A percentile compares a stretch with the other conserved stretches of the same genome.
Conservation (phyloP, 371 early-diverging fungal genomes). For the Rhizopus sp. region DNA sequence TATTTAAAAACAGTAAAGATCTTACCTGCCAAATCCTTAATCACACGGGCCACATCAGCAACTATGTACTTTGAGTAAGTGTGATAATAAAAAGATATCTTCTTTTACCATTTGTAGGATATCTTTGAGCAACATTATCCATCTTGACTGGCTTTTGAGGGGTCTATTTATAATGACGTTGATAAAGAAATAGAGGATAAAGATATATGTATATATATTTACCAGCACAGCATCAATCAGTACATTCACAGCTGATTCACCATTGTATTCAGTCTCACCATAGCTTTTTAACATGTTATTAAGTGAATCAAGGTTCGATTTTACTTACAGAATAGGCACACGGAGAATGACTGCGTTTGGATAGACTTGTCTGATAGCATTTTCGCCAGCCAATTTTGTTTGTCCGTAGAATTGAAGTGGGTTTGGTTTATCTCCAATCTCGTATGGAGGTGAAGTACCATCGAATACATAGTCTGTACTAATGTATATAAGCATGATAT, state of each 20-base stretch:
- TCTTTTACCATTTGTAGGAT: constrained; percentile 75
- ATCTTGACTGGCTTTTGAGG: constrained; percentile 47
- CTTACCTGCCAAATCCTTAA: constrained; percentile 60
- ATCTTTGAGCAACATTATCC: constrained; percentile 73
- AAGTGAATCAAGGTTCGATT: not conserved
- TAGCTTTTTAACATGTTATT: constrained; percentile 37
- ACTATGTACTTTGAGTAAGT: constrained; percentile 29
- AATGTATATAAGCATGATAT: constrained; percentile 72
- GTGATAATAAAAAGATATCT: no score
- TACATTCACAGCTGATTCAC: constrained; percentile 79
- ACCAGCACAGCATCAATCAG: constrained; percentile 68
- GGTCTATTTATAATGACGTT: constrained; percentile 20
- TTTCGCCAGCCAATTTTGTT: constrained; percentile 76
- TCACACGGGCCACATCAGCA: constrained; percentile 68
- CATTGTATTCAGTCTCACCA: constrained; percentile 65
- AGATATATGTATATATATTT: not conserved
- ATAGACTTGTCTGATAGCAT: constrained; percentile 58
- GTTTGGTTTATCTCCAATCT: constrained; percentile 66
- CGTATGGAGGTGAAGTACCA: constrained; percentile 79
- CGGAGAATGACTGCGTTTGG: constrained; percentile 70
- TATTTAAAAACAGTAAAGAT: not conserved
- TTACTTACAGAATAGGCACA: constrained; percentile 72
- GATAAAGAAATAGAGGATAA: not conserved
- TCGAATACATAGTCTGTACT: constrained; percentile 96
- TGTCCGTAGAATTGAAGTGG: constrained; percentile 85